Base-by-base conservation (phyloP, 2,329 filamentous ascomycete genomes). In the Aspergillaceae sp. region DNA sequence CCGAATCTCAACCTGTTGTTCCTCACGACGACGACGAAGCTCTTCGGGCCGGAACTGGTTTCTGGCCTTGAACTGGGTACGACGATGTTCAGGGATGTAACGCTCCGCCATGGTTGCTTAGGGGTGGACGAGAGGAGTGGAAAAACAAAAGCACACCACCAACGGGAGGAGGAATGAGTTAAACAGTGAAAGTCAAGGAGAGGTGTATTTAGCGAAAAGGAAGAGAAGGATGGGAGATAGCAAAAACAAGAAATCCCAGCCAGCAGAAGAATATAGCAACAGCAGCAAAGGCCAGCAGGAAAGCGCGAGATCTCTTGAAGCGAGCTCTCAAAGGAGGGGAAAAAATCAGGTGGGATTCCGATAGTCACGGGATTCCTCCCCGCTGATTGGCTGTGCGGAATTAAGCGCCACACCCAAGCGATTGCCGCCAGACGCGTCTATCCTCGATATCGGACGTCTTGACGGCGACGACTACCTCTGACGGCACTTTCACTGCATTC, bases 31-130 rank as follows among this genome's bases (percentile, higher is more conserved):
- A 65, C 92, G 90, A 68, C 92, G 88, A 57, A 98, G 84, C 77
- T 98, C 92, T 70, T 98, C 92, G 62, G 91, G 91, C 82, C 96
- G 96, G 80, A 98, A 97, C 64, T 88, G 88, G 74, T 87, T 91
- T 81, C 96, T 96, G 46, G 92, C 92, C 85, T 98, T 98, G 84
- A 95, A 98, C 76, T 95, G 90, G 57, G 88, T 96, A 68, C 92
- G 90, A 71, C 92, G 89, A 78, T 98, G 92, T 77, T 98, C 92
- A 70, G 92, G 92, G 66, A 98, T 98, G 77, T 96, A 98, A 65
- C 92, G 87, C 72, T 98, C 92, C 71, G 92, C 86, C 92, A 98
- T 98, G 74, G 62, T 83, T 58, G 62, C 52, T 56, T 62, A 50
- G 56, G 49, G 45, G 49, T 52, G 45, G 48, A 19, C 19, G 52